These are phyloP conservation scores for Raffaelea ambrosiae DNA, from an alignment of 2,329 filamentous ascomycete genomes.

Conservation along the genomic window DNA sequence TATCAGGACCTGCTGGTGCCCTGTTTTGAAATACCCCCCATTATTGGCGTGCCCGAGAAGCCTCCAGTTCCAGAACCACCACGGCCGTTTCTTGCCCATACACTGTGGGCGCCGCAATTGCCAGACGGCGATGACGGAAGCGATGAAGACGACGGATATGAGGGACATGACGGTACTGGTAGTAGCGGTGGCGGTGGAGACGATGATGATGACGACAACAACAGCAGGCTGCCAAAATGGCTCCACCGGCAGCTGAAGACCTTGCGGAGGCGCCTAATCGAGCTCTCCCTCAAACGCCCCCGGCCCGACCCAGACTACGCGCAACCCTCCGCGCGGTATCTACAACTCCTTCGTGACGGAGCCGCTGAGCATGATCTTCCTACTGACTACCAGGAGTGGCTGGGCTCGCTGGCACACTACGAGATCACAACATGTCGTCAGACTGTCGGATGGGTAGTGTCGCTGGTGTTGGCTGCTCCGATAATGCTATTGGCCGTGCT, in stretches of 20 bases:
- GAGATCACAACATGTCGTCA: constrained; percentile 60
- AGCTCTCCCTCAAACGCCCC: constrained; percentile 33
- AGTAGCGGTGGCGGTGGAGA: constrained; percentile 10
- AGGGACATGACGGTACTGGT: constrained; percentile 8
- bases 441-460: constrained; percentile 28
- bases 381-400: constrained; percentile 64
- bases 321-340: constrained; percentile 75
- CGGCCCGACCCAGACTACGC: constrained; percentile 65
- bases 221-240: too few relatives aligned
- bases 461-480: constrained; percentile 3
- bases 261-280: constrained; percentile 30
- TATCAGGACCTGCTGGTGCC: constrained; percentile 78
- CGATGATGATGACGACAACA: constrained; percentile 9
- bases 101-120: constrained; percentile 62
- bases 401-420: constrained; percentile 63
- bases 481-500: background rate
- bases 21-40: constrained; percentile 58
- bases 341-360: constrained; percentile 71
- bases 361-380: constrained; percentile 76
- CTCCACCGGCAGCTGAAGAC: constrained; percentile 16
- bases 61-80: constrained; percentile 50
- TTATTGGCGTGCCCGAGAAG: constrained; percentile 52
- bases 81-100: constrained; percentile 71
- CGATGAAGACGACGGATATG: constrained; percentile 9
- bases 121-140: constrained; percentile 18